These are phyloP conservation scores for Cicer pinnatifidum DNA, from an alignment of 306 rosid species.

Conservation along the genomic window DNA sequence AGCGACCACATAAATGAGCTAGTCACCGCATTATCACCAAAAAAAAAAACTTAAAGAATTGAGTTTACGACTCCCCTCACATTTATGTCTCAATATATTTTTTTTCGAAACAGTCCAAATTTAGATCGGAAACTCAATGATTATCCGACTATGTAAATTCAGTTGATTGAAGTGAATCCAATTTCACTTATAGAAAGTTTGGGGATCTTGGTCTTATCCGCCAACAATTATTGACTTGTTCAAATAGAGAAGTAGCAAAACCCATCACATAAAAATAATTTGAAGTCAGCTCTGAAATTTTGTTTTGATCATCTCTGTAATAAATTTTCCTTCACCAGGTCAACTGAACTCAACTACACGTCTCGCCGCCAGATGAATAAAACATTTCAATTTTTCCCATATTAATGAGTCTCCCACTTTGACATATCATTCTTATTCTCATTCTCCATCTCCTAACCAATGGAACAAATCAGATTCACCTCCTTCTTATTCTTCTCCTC, in stretches of 20 bases:
- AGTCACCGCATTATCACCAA: no score
- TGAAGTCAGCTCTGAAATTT: background rate
- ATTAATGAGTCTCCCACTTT: background rate
- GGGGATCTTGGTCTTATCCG: no score
- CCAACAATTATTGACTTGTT: background rate
- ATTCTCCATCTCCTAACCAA: slow-evolving; percentile 15
- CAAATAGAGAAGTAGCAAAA: background rate
- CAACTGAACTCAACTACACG: background rate
- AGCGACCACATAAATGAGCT: no score
- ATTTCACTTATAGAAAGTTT: no score
- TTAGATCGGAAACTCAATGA: no score
- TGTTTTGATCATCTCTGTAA: background rate
- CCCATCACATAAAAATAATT: background rate
- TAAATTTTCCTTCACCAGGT: background rate
- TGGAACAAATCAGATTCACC: slow-evolving; percentile 52
- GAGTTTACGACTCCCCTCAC: no score
- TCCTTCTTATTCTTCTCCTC: slow-evolving; percentile 30
- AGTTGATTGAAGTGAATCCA: no score
- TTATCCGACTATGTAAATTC: no score
- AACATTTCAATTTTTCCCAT: slow-evolving; percentile 6
- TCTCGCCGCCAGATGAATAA: background rate
- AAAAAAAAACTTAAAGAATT: no score
- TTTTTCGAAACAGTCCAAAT: no score
- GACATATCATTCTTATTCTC: background rate
- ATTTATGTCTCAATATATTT: no score